Evolutionary conservation across 352 stramenopile genomes (phyloP).

Genomic region (Pythium myriotylum): DNA sequence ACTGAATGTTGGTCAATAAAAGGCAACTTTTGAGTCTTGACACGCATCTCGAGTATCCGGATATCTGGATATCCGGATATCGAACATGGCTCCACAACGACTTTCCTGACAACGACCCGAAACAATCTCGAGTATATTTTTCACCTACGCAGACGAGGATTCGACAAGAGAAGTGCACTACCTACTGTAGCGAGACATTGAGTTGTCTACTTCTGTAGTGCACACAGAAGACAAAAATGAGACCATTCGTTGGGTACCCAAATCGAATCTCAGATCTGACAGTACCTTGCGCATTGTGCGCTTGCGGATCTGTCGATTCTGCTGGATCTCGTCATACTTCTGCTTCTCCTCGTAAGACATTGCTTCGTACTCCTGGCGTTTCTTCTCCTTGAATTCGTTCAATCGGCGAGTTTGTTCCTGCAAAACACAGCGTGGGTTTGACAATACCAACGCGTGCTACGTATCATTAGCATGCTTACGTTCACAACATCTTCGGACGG

Average conservation of each 20-base stretch:
- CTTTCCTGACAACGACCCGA: background rate
- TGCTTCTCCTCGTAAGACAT: constrained; percentile 85
- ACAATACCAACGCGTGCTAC: too few relatives aligned
- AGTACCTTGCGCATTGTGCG: constrained; percentile 61
- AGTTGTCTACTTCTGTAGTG: constrained; percentile 4
- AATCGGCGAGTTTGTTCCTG: constrained; percentile 55
- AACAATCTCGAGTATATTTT: background rate
- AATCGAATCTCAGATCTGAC: background rate
- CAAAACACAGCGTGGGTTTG: too few relatives aligned
- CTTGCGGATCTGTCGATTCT: constrained; percentile 76
- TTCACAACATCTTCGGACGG: constrained; percentile 2
- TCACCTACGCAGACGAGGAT: background rate
- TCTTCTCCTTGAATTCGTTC: constrained; percentile 72
- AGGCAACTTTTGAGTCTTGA: constrained; percentile 27
- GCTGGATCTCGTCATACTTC: constrained; percentile 69
- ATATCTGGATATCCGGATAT: constrained; percentile 26
- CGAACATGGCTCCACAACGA: background rate
- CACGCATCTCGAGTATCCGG: constrained; percentile 23
- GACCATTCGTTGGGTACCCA: background rate
- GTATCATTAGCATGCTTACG: too few relatives aligned
- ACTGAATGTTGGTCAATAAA: constrained; percentile 32
- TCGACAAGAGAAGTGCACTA: background rate
- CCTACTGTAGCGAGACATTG: background rate
- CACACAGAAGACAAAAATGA: background rate
- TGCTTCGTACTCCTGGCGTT: constrained; percentile 75